These are phyloP conservation scores for Eucalyptus brandiana DNA, from an alignment of 345 rosid genomes.

Conservation along the genomic window DNA sequence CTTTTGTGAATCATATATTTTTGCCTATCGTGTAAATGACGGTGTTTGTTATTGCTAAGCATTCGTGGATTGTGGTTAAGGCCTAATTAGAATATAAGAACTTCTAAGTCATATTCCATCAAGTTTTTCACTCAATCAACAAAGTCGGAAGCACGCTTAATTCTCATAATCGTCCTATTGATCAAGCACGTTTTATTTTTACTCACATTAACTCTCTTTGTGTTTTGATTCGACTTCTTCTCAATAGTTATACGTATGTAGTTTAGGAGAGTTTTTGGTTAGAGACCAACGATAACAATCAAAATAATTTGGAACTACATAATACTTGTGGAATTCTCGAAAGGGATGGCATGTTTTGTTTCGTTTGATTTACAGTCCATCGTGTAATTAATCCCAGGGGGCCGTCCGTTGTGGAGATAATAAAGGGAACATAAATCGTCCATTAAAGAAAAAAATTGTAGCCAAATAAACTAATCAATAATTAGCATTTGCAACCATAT, in stretches of 20 bases:
- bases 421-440: not conserved
- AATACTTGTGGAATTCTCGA: not conserved
- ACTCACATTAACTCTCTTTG: not conserved
- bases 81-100: not conserved
- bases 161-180: not conserved
- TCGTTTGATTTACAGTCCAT: not conserved
- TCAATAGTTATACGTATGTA: not conserved
- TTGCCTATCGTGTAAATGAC: rapidly evolving
- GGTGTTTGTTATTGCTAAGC: not conserved
- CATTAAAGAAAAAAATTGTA: not conserved
- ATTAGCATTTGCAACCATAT: not conserved
- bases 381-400: not conserved
- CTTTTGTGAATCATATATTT: not conserved
- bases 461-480: not conserved
- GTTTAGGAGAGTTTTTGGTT: not conserved
- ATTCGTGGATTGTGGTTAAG: not conserved
- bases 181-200: not conserved
- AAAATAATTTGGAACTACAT: not conserved
- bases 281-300: not conserved
- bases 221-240: not conserved
- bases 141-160: too few species aligned
- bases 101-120: not conserved
- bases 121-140: not conserved
- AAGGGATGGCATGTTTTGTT: not conserved
- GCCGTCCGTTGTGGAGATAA: not conserved